Conservation (phyloP, 306 rosid species). For the Pterocarpus macrocarpus region DNA sequence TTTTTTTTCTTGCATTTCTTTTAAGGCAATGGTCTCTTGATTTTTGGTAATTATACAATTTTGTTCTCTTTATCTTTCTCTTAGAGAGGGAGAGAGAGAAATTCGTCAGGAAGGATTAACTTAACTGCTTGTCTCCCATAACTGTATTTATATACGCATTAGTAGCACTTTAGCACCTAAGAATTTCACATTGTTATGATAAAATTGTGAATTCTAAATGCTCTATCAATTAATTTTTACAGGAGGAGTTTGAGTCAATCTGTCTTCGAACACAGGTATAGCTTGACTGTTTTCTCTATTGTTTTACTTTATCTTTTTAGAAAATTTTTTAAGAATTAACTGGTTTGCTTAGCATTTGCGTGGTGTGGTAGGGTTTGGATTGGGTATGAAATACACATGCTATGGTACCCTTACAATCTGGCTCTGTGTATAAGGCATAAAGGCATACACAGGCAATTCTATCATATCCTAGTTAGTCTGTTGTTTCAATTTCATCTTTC, state of each 20-base stretch:
- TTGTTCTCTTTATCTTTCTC: neutral
- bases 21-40: constrained; percentile 8
- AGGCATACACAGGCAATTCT: neutral
- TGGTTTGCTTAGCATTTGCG: constrained; percentile 5
- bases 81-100: neutral
- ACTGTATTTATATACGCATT: constrained; percentile 3
- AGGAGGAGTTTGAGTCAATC: constrained; percentile 70
- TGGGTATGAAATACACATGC: neutral
- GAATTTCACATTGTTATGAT: neutral
- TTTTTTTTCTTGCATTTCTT: constrained; percentile 17
- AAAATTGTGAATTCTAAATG: constrained; percentile 38
- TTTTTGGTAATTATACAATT: neutral
- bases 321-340: neutral
- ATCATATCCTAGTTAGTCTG: constrained; percentile 19
- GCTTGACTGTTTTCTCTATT: constrained; percentile 25
- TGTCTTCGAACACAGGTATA: constrained; percentile 72
- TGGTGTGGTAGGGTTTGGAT: constrained; percentile 9
- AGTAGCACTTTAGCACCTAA: constrained; percentile 35
- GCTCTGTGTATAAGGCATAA: constrained; percentile 9
- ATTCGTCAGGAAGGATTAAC: constrained; percentile 8
- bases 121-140: constrained; percentile 12
- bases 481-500: constrained; percentile 42
- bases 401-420: neutral
- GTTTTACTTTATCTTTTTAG: constrained; percentile 8
- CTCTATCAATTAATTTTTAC: constrained; percentile 46